Conservation (phyloP, 139 green algal species). For the Dunaliella sp. region DNA sequence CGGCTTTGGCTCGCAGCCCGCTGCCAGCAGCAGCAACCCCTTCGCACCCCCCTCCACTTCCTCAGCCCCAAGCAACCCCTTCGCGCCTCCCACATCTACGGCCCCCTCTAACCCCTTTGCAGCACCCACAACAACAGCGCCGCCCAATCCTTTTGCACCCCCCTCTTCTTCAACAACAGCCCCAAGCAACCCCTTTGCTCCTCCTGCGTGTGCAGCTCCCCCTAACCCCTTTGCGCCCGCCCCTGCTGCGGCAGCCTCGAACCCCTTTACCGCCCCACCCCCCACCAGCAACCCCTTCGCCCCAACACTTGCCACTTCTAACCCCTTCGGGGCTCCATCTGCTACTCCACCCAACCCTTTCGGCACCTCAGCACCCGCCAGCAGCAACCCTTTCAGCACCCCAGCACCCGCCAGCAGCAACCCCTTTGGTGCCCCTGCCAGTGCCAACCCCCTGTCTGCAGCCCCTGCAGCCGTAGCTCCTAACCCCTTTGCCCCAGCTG, state of each 20-base stretch:
- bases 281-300: neutral
- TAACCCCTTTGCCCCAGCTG: too few relatives aligned
- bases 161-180: neutral
- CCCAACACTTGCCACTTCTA: neutral
- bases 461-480: too few relatives aligned
- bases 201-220: too few relatives aligned
- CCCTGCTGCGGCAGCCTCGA: neutral
- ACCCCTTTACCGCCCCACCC: neutral
- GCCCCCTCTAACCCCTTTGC: neutral
- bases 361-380: neutral
- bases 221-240: too few relatives aligned
- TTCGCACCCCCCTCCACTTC: neutral
- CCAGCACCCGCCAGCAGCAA: neutral
- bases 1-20: neutral
- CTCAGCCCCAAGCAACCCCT: neutral
- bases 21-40: neutral
- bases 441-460: too few relatives aligned
- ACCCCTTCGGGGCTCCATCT: too few relatives aligned
- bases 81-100: neutral
- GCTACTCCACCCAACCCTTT: too few relatives aligned
- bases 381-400: neutral
- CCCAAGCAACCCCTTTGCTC: neutral
- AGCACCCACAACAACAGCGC: neutral
- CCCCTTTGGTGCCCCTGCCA: too few relatives aligned
- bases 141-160: neutral